Evolutionary conservation across 371 early-diverging fungal species (phyloP).

Genomic region (Circinella minor): DNA sequence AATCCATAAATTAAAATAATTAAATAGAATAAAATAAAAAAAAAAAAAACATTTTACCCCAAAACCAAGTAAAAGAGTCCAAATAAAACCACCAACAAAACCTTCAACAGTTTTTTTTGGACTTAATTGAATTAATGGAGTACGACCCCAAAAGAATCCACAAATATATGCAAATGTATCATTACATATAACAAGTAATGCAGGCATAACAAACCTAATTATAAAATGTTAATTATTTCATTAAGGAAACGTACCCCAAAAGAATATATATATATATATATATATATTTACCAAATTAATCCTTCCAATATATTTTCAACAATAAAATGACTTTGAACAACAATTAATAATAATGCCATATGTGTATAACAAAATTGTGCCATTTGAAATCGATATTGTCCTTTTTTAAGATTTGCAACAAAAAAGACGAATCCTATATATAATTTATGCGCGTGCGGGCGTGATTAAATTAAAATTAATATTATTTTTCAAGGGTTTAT

Average conservation of each 20-base stretch:
- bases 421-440: conserved; percentile 88
- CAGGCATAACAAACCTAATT: conserved; percentile 83
- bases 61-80: conserved; percentile 88
- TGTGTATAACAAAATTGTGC: conserved; percentile 96
- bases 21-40: too few relatives aligned
- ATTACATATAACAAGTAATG: conserved; percentile 94
- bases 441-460: not conserved
- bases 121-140: conserved; percentile 92
- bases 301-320: conserved; percentile 97
- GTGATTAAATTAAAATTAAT: not conserved
- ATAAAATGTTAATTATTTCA: too few relatives aligned
- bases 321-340: conserved; percentile 90
- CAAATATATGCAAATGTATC: conserved; percentile 98
- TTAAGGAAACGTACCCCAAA: too few relatives aligned
- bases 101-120: conserved; percentile 99
- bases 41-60: conserved; percentile 50
- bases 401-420: conserved; percentile 91
- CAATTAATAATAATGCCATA: conserved; percentile 90
- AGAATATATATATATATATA: too few relatives aligned
- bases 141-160: conserved; percentile 94
- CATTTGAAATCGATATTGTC: conserved; percentile 90
- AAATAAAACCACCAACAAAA: conserved; percentile 93
- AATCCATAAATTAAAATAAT: not conserved
- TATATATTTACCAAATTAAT: conserved; percentile 86
- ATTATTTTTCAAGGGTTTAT: not conserved